Evolutionary conservation across 306 rosid species (phyloP), one percentile per base, ranked within the genome.

Genomic region (Malus orientalis): DNA sequence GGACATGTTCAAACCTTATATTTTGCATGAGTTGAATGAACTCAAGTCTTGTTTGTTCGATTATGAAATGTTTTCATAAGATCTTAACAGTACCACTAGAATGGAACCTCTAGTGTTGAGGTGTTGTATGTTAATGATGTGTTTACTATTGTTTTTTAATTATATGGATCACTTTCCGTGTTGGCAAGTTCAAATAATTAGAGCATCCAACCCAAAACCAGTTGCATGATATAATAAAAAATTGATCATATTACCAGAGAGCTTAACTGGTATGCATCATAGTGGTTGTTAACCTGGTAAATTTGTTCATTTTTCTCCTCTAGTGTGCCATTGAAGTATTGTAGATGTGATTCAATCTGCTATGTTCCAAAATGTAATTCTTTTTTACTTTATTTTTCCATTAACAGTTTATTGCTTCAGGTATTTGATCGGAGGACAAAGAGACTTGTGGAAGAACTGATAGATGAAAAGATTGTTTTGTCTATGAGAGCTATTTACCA

Each of bases 401-500:
- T 73, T 58, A 68, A 79, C 59, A 67, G 65, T 51, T 75, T 68
- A 54, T 80, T 76, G 78, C 65, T 68, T 81, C 81, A 94, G 98
- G 94, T 94, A 45, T 87, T 64, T 87, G 98, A 95, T 81, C 91
- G 98, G 85, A 90, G 89, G 90, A 84, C 90, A 77, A 83, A 85
- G 82, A 89, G 93, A 88, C 97, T 95, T 19, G 96, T 95, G 62
- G 96, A 95, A 85, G 98, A 95, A 84, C 58, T 86, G 85, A 95
- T 95, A 82, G 97, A 95, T 80, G 86, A 82, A 79, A 95, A 89
- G 84, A 92, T 95, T 81, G 90, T 86, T 71, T 87, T 95, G 93
- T 92, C 98, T 13, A 95, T 92, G 98, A 90, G 97, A 87, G 98
- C 98, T 69, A 89, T 95, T 75, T 95, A 95, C 87, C 98, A 95